A percentile compares a stretch with the other conserved stretches of the same genome.
These are phyloP conservation scores for Adansonia digitata DNA, from an alignment of 345 rosid genomes.

Conservation along the genomic window DNA sequence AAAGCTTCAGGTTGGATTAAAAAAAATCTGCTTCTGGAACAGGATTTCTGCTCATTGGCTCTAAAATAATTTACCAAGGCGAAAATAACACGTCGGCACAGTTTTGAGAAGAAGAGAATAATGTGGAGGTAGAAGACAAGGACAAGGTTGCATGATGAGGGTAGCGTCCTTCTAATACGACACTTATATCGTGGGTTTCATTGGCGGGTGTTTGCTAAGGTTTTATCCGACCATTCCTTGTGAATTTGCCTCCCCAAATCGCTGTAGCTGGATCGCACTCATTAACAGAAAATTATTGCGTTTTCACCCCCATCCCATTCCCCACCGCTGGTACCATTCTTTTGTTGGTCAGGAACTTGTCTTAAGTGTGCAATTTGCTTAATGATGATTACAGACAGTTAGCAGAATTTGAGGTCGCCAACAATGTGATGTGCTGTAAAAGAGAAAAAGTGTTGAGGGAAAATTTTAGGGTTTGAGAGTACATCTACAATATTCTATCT, in stretches of 20 bases:
- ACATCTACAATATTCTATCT: neutral
- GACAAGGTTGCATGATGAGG: neutral
- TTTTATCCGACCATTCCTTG: constrained; percentile 16
- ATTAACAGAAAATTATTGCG: neutral
- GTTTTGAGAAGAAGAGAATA: neutral
- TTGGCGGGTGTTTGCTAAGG: neutral
- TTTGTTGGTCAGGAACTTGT: neutral
- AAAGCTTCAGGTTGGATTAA: constrained; percentile 1
- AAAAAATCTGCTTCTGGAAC: neutral
- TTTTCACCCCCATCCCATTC: neutral
- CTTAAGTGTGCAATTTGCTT: neutral
- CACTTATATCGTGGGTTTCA: neutral
- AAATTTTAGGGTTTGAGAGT: neutral
- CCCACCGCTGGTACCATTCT: neutral
- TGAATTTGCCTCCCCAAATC: neutral
- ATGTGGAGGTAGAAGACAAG: neutral
- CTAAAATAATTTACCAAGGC: neutral
- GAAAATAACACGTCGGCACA: neutral
- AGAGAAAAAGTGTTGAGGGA: neutral
- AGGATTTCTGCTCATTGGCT: constrained; percentile 3
- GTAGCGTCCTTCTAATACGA: constrained; percentile 1
- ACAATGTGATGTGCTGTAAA: neutral
- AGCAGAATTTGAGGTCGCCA: constrained; percentile 1
- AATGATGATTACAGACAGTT: neutral
- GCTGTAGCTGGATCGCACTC: neutral